Evolutionary conservation across 495 filamentous ascomycete genomes (phyloP), one percentile per base, ranked within the genome.

Genomic region (Daldinia childiae): DNA sequence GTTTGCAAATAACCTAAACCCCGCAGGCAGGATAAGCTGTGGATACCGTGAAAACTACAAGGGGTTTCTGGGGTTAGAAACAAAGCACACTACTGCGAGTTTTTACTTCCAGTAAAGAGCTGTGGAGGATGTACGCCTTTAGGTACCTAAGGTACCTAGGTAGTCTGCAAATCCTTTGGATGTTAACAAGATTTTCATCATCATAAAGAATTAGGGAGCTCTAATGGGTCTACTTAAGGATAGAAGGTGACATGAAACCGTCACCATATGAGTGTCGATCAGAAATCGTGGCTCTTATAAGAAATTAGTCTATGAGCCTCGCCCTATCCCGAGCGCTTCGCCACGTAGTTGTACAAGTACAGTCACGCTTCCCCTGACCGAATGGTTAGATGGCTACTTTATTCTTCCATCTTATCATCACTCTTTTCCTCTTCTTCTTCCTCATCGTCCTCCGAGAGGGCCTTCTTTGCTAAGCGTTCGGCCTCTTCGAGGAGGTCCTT

Each of bases 401-500:
- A 93, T 82, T 93, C 90, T 80, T 93, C 88, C 91, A 93, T 93
- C 79, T 89, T 90, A 71, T 92, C 89, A 30, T 84, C 86, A 29
- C 82, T 74, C 75, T 85, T 81, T 72, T 83, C 78, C 74, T 84
- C 83, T 58, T 86, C 85, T 38, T 90, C 90, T 7, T 93, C 90
- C 39, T 92, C 91, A 19, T 91, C 89, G 39, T 92, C 90, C 62
- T 90, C 92, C 17, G 92, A 91, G 75, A 94, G 79, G 34, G 87
- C 84, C 83, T 89, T 90, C 85, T 93, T 93, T n/a, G 93, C 93
- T 69, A 90, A 84, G 77, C 86, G 88, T 85, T 98, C 94, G 14
- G 96, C 95, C 83, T 98, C 95, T 76, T 97, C 94, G 21, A 91
- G 82, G 43, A 98, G 80, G 62, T 90, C 90, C 83, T 91, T 93